Conservation (phyloP, 805 yeast species). For the Tetrapisispora phaffii region DNA sequence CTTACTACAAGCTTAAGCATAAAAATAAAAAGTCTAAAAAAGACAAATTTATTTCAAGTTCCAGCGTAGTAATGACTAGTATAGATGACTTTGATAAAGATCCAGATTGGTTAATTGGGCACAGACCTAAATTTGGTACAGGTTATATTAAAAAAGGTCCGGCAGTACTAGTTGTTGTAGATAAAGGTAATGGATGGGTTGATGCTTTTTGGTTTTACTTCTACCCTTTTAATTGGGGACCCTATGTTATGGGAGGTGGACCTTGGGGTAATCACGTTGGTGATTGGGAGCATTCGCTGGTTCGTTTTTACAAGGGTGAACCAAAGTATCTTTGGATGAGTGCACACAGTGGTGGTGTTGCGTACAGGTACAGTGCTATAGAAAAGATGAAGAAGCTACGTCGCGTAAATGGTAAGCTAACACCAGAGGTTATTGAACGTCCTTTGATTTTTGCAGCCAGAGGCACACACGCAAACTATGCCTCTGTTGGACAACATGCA, state of each 20-base stretch:
- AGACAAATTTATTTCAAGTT: slow-evolving; percentile 14
- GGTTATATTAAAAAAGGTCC: slow-evolving; percentile 74
- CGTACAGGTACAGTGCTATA: slow-evolving; percentile 65
- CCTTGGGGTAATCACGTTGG: slow-evolving; percentile 97
- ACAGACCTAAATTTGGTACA: slow-evolving; percentile 57
- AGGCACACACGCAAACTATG: slow-evolving; percentile 96
- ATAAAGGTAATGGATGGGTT: slow-evolving; percentile 89
- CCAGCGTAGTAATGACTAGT: slow-evolving; percentile 41
- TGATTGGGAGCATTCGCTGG: slow-evolving; percentile 94
- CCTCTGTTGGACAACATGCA: slow-evolving; percentile 90
- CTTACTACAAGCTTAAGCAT: slow-evolving; percentile 4
- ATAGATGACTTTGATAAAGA: slow-evolving; percentile 56
- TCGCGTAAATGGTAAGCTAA: slow-evolving; percentile 78
- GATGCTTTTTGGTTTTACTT: slow-evolving; percentile 96
- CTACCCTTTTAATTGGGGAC: slow-evolving; percentile 89
- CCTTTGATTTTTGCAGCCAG: slow-evolving; percentile 85
- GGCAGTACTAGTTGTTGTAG: slow-evolving; percentile 71
- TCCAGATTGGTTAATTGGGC: slow-evolving; percentile 84
- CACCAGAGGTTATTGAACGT: slow-evolving; percentile 45
- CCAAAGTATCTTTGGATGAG: slow-evolving; percentile 92
- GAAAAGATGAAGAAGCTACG: slow-evolving; percentile 49
- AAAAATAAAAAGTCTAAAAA: slow-evolving; percentile 7
- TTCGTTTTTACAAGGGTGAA: slow-evolving; percentile 68
- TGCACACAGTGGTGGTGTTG: slow-evolving; percentile 97
- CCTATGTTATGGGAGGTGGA: slow-evolving; percentile 94